Conservation (phyloP, 1,284 basidiomycete species). For the Sparassis latifolia region DNA sequence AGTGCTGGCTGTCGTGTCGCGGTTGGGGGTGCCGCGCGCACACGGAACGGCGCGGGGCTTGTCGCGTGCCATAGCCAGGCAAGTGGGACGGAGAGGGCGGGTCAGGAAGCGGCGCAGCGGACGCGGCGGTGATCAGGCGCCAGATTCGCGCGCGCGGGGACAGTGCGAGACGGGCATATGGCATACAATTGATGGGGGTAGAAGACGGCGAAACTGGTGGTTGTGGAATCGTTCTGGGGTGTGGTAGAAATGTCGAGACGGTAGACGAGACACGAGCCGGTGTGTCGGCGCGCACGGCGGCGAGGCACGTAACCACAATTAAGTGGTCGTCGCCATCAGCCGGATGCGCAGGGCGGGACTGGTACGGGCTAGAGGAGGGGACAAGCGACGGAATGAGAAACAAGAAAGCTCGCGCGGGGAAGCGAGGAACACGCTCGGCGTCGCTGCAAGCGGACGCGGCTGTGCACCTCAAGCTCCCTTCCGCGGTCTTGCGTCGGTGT, state of each 20-base stretch:
- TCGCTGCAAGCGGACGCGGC: constrained; percentile 29
- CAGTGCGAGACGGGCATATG: constrained; percentile 13
- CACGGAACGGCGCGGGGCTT: constrained; percentile 14
- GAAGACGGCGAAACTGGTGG: background rate
- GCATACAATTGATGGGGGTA: constrained; percentile 8
- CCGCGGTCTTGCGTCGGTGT: constrained; percentile 65
- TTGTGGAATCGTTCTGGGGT: constrained; percentile 8
- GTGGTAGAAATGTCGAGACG: constrained; percentile 15
- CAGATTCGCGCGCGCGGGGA: constrained; percentile 9
- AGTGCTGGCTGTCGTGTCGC: constrained; percentile 11
- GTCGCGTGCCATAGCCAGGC: constrained; percentile 15
- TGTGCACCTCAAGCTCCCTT: constrained; percentile 42
- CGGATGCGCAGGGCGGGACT: constrained; percentile 43
- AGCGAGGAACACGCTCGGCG: constrained; percentile 34
- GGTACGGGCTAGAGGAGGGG: constrained; percentile 38
- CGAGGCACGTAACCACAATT: constrained; percentile 67
- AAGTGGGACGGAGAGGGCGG: constrained; percentile 4
- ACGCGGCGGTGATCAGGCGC: constrained; percentile 27
- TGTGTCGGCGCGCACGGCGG: constrained; percentile 54
- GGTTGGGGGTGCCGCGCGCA: constrained; percentile 12
- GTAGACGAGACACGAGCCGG: constrained; percentile 36
- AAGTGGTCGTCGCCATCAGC: constrained; percentile 63
- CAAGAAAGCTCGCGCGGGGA: constrained; percentile 49
- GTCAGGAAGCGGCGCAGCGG: constrained; percentile 9
- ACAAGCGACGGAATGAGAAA: constrained; percentile 37